A percentile compares a stretch with the other conserved stretches of the same genome.
These are phyloP conservation scores for Septoria linicola DNA, from an alignment of 2,329 filamentous ascomycete species.

Conservation along the genomic window DNA sequence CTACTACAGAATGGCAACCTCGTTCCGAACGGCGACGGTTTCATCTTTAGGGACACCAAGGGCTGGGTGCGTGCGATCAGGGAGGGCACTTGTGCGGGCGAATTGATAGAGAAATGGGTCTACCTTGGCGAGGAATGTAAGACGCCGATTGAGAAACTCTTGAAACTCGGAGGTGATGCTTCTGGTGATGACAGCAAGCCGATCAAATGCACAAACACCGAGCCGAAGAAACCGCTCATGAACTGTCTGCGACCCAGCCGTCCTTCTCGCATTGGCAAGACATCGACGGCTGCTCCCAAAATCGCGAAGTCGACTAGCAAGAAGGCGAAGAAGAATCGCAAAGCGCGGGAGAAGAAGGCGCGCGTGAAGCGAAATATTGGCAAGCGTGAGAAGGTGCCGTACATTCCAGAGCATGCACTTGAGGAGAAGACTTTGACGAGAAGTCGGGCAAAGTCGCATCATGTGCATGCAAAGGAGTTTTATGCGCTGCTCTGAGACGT, in stretches of 20 bases:
- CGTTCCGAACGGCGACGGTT: not conserved
- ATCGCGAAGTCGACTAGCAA: not conserved
- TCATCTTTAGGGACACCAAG: not conserved
- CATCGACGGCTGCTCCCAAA: too few species aligned
- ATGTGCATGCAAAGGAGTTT: not conserved
- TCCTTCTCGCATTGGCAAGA: too few species aligned
- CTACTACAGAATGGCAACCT: not conserved
- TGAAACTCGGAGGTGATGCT: too few species aligned
- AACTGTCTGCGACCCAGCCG: too few species aligned
- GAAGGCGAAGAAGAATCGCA: constrained; percentile 9
- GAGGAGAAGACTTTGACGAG: not conserved
- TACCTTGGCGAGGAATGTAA: not conserved
- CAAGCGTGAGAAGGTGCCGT: constrained; percentile 1
- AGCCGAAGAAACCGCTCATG: too few species aligned
- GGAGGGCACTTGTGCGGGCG: not conserved
- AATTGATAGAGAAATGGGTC: not conserved
- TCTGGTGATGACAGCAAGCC: too few species aligned
- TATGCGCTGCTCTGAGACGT: constrained; percentile 1
- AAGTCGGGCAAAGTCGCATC: not conserved
- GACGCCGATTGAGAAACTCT: not conserved
- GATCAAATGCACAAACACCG: too few species aligned
- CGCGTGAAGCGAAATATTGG: constrained; percentile 4
- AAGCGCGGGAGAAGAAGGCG: constrained; percentile 3
- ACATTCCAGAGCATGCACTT: not conserved
- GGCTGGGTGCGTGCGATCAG: not conserved